Percentiles rank a stretch among this genome's conserved stretches.
Evolutionary conservation across 495 filamentous ascomycete species (phyloP).

Genomic region (Hypoxylon fuscum): DNA sequence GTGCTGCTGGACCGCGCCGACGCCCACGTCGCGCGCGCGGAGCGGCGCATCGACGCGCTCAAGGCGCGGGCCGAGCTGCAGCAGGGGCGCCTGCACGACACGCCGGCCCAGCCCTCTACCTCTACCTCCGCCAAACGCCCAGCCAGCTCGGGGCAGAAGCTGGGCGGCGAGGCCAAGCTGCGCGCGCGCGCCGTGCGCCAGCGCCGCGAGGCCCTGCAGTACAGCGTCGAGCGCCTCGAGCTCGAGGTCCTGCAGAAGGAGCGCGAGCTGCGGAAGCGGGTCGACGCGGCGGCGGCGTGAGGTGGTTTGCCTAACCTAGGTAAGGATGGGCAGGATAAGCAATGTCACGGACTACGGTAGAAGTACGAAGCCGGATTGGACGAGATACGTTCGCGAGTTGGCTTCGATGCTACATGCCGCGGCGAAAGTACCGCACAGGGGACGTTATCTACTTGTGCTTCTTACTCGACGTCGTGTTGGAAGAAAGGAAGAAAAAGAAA

Average conservation of each 20-base stretch:
- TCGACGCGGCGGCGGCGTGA: conserved; percentile 44
- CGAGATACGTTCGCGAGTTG: too few relatives aligned
- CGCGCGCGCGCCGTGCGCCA: conserved; percentile 51
- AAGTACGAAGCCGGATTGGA: too few relatives aligned
- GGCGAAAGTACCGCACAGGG: too few relatives aligned
- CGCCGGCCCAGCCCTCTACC: too few relatives aligned
- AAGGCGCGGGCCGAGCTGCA: conserved; percentile 58
- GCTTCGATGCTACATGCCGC: too few relatives aligned
- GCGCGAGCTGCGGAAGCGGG: conserved; percentile 56
- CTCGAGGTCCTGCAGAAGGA: conserved; percentile 61
- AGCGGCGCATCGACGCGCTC: conserved; percentile 57
- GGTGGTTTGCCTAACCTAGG: too few relatives aligned
- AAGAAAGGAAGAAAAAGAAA: too few relatives aligned
- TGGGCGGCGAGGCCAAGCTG: conserved; percentile 47
- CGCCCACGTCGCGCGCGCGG: conserved; percentile 54
- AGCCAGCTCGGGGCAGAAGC: conserved; percentile 2
- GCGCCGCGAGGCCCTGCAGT: conserved; percentile 56
- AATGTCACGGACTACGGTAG: too few relatives aligned
- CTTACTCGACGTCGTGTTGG: too few relatives aligned
- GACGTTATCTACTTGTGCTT: too few relatives aligned
- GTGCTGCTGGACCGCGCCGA: conserved; percentile 59
- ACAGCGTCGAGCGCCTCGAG: conserved; percentile 60
- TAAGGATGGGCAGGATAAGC: too few relatives aligned
- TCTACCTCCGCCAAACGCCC: conserved; percentile 1
- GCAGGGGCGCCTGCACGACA: conserved; percentile 51